Conservation (phyloP, 352 stramenopile species). For the Pythium myriotylum region DNA sequence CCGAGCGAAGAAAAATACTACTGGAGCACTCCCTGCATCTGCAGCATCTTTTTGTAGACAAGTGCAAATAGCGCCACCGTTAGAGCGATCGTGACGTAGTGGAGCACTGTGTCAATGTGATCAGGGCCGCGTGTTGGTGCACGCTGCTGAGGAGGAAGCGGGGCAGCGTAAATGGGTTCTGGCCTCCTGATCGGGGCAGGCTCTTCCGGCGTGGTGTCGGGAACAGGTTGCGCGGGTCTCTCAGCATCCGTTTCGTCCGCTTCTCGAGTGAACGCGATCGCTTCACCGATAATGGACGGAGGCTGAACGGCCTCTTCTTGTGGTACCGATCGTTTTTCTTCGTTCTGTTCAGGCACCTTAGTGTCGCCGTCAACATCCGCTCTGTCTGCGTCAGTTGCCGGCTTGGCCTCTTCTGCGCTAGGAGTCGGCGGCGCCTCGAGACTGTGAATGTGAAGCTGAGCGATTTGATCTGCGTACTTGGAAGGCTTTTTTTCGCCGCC, state of each 20-base stretch:
- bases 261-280: constrained; percentile 17
- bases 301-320: background rate
- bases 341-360: background rate
- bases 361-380: background rate
- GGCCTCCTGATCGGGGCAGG: background rate
- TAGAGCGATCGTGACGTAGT: constrained; percentile 69
- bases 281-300: constrained; percentile 12
- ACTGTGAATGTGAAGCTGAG: constrained; percentile 80
- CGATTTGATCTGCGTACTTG: constrained; percentile 82
- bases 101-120: constrained; percentile 62
- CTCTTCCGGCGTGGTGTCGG: background rate
- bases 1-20: background rate
- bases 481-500: constrained; percentile 36
- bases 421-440: constrained; percentile 38
- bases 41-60: constrained; percentile 82
- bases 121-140: constrained; percentile 37
- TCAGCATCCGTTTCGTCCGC: background rate
- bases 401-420: too few relatives aligned
- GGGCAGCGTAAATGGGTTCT: constrained; percentile 10
- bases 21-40: constrained; percentile 69
- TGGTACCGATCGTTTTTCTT: background rate
- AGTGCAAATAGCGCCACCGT: constrained; percentile 71
- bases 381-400: too few relatives aligned
- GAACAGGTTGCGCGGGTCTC: background rate
- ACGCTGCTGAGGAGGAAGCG: constrained; percentile 3